Base-by-base conservation (phyloP, 306 rosid genomes). In the Clitoria ternatea region DNA sequence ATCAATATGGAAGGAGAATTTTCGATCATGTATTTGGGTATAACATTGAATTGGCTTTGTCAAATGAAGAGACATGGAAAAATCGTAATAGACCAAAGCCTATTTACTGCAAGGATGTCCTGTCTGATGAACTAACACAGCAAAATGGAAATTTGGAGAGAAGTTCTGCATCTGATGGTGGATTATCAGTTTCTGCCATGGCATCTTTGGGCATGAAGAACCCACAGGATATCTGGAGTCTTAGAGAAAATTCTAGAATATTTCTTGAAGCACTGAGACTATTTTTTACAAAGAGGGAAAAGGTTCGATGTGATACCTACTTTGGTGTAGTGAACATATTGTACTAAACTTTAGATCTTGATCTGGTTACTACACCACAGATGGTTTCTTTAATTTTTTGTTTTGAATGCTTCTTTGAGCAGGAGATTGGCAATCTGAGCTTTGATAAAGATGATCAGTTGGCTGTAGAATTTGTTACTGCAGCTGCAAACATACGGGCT, bases 361-460 rank as follows among this genome's bases (percentile, higher is more conserved):
- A 14, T 56, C 35, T 29, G 64, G 49, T 30, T 43, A 53, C 73
- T 44, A 29, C 40, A 27, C 3, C 7, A 0, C 53, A 17, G 15
- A 12, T 32, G 20, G 15, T 32, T 67, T 17, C 4, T 32, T 33
- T 27, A 1, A 12, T 36, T 4, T 60, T 20, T 27, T 26, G 18
- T 32, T 3, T 23, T 59, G 18, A 8, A 71, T 57, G 39, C 55
- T 44, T 20, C 56, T 76, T 74, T 66, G 69, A 53, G 72, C 86
- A 95, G 99, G 99, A 87, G 44, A 72, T 95, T 79, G 99, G 99
- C 65, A 84, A 89, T 80, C 67, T 95, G 77, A 78, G 85, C 74
- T 95, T 95, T 87, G 99, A 91, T 77, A 95, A 95, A 88, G 99
- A 95, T 79, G 99, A 95, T 75, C 99, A 95, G 74, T 84, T 95